Evolutionary conservation across 352 stramenopile species (phyloP).

Genomic region (Phytophthora citrophthora): DNA sequence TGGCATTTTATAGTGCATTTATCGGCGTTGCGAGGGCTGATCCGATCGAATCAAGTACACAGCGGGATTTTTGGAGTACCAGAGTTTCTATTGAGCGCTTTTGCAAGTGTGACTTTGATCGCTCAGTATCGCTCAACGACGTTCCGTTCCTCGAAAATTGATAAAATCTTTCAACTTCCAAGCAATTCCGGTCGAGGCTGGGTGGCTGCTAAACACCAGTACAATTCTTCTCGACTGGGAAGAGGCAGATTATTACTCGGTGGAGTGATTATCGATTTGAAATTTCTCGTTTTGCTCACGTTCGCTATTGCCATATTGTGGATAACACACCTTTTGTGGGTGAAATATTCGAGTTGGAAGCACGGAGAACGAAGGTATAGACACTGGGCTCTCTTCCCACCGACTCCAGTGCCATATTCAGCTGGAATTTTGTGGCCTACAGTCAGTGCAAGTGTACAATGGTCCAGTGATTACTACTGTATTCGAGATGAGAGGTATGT

Average conservation of each 20-base stretch:
- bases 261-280: conserved; percentile 40
- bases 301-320: conserved; percentile 8
- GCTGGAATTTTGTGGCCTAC: conserved; percentile 37
- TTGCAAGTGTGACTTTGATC: conserved; percentile 39
- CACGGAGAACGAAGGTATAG: neutral
- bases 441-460: conserved; percentile 35
- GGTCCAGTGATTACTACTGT: conserved; percentile 42
- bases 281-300: conserved; percentile 37
- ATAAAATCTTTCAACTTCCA: conserved; percentile 12
- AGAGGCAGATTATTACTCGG: conserved; percentile 27
- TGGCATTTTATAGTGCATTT: conserved; percentile 31
- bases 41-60: conserved; percentile 2
- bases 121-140: conserved; percentile 39
- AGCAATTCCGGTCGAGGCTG: conserved; percentile 3
- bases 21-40: conserved; percentile 16
- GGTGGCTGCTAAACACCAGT: conserved; percentile 18
- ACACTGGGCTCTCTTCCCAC: conserved; percentile 14
- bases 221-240: conserved; percentile 19
- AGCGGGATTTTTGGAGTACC: conserved; percentile 36
- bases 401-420: conserved; percentile 41
- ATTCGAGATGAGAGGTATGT: conserved; percentile 18
- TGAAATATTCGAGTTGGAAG: neutral
- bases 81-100: conserved; percentile 43
- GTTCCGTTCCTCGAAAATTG: conserved; percentile 27
- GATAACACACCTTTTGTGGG: neutral